Base-by-base conservation (phyloP, 306 rosid species). In the Canavalia gladiata region DNA sequence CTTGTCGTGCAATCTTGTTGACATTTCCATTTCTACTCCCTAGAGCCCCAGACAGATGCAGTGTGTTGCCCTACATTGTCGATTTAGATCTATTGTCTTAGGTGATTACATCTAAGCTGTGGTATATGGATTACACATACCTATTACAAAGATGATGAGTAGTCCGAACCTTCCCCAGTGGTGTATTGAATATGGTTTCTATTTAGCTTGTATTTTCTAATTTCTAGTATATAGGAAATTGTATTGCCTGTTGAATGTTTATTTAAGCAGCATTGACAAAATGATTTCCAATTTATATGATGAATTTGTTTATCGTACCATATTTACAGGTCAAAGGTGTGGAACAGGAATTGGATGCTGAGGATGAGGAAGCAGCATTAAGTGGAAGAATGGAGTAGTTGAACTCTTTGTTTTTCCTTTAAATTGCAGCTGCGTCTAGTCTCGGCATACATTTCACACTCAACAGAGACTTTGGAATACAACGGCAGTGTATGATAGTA, bases 241-340 rank as follows among this genome's bases (percentile, higher is more conserved):
- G 59, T 51, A 29, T 68, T 5, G 47, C 50, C 50, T 56, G 29
- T 30, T 31, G 37, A 9, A 28, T 46, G 60, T 55, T 72, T 64
- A 30, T 34, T 54, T 50, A 28, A 83, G 65, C 57, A 28, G 49
- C 31, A 1, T 45, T 46, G 72, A 78, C 37, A 42, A 52, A 70
- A 66, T 66, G 76, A 52, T 8, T 70, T 76, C 62, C 57, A 75
- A 18, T 55, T 72, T 33, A 10, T 70, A 70, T 1, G 11, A 71
- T 7, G 41, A 1, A 42, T 67, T 67, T 18, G 25, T 18, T 18
- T 46, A 45, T 45, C 47, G 29, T 58, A 34, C 62, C 66, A 37
- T 66, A 3, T 81, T 64, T 87, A 64, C 90, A 95, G 99, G 97
- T 95, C 72, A 95, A 93, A 90, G 86, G 90, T 29, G 99, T 95